Base-by-base conservation (phyloP, 257 asterid species). In the Ballota nigra region DNA sequence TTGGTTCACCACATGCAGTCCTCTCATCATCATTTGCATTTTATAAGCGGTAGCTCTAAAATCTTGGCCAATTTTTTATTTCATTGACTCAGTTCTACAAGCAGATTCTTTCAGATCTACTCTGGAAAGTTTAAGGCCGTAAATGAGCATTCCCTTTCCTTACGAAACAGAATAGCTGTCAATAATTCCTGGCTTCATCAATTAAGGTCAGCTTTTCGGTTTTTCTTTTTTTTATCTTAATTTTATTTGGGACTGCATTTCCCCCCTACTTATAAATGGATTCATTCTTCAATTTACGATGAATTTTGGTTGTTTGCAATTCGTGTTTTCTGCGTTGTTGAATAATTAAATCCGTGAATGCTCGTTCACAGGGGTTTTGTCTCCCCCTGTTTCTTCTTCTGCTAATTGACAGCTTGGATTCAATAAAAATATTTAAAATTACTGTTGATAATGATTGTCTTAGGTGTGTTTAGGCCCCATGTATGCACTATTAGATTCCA, bases 1-100 rank as follows among this genome's bases (percentile, higher is more conserved):
- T 64, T 64, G 22, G 41, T 15, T 40, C 67, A 49, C 82, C 92
- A 84, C 90, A 84, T 85, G 92, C 83, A 73, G 34, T 82, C 86
- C 83, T 75, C 77, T 52, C 36, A 63, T 79, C 71, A 78, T 83
- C 83, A n/a, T 77, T 82, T 75, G 68, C 80, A 71, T 83, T 82
- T 73, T 72, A 68, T 74, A 69, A 77, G 71, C 79, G 81, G 8
- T 33, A 26, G 29, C 81, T 65, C 82, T 83, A 74, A 80, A 76
- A 68, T 69, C 60, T 68, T 67, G 76, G 73, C 65, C 74, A 77
- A 74, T 77, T 81, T 0, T 72, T 4, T 61, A 64, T 22, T 74
- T 64, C 81, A 51, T 86, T 86, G 95, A 85, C 82, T 68, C 51
- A 63, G 60, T 52, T 36, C 75, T 73, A 53, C 74, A 49, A 63